Percentiles rank a stretch among this genome's conserved stretches.
Conservation (phyloP, 1,284 basidiomycete genomes). For the Puccinia triticina region DNA sequence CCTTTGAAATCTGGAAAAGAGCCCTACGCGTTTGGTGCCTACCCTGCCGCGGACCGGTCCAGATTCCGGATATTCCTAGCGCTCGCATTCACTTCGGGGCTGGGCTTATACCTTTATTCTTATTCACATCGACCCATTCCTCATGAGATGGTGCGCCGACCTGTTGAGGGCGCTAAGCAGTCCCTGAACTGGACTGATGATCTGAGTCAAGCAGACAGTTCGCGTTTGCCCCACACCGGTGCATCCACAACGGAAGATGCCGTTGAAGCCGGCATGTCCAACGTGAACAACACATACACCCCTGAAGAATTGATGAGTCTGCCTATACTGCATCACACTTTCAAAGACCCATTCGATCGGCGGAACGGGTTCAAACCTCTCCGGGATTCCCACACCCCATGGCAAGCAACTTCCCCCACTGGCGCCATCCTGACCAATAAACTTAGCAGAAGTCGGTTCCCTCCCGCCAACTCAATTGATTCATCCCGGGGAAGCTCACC, state of each 20-base stretch:
- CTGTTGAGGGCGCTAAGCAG: neutral
- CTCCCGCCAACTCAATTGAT: neutral
- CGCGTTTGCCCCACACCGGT: too few relatives aligned
- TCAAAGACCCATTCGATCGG: neutral
- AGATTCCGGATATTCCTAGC: neutral
- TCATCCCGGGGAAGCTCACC: conserved; percentile 2
- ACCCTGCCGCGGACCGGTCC: neutral
- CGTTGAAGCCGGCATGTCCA: neutral
- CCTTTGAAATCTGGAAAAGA: neutral
- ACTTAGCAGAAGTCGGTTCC: conserved; percentile 21
- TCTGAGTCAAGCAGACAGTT: too few relatives aligned
- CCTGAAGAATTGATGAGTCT: neutral
- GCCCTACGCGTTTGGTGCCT: too few relatives aligned
- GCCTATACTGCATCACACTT: conserved; percentile 14
- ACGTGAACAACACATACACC: neutral
- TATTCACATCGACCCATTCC: neutral
- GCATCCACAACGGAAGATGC: neutral
- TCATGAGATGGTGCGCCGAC: neutral
- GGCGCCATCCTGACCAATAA: neutral
- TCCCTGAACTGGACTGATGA: neutral
- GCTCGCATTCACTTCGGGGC: neutral
- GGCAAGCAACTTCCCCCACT: neutral
- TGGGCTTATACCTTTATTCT: neutral
- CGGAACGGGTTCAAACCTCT: neutral
- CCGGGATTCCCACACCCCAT: neutral